Conservation (phyloP, 257 asterid genomes). For the Nyctanthes arbortristis region DNA sequence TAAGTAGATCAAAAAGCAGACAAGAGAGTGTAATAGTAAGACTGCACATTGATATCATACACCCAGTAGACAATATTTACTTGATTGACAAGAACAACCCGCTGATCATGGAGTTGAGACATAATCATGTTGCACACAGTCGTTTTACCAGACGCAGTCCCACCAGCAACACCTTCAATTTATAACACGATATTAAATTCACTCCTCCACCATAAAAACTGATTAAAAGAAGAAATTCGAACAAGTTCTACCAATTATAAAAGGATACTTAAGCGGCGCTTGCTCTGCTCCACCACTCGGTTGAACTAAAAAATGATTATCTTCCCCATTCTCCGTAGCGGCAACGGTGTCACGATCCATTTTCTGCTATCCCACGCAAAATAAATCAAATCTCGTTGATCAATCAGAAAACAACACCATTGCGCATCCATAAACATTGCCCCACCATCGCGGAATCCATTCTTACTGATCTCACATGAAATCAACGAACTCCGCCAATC, state of each 20-base stretch:
- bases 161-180: conserved; percentile 95
- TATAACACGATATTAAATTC: neutral
- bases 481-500: neutral
- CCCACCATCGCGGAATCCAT: conserved; percentile 28
- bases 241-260: conserved; percentile 62
- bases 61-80: conserved; percentile 46
- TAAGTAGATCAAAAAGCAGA: neutral
- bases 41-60: too few relatives aligned
- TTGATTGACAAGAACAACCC: conserved; percentile 85
- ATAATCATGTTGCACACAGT: conserved; percentile 88
- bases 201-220: neutral
- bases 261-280: conserved; percentile 58
- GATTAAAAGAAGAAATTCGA: neutral
- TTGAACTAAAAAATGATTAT: conserved; percentile 27
- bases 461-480: neutral
- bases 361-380: neutral
- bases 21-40: too few relatives aligned
- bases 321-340: conserved; percentile 15
- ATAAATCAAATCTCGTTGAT: neutral
- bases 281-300: conserved; percentile 36
- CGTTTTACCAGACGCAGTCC: conserved; percentile 96
- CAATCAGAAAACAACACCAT: conserved; percentile 2
- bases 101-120: conserved; percentile 83
- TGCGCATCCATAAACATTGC: neutral
- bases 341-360: conserved; percentile 39